A percentile compares a stretch with the other conserved stretches of the same genome.
Conservation (phyloP, 2,329 filamentous ascomycete genomes). For the Stenocarpella maydis region DNA sequence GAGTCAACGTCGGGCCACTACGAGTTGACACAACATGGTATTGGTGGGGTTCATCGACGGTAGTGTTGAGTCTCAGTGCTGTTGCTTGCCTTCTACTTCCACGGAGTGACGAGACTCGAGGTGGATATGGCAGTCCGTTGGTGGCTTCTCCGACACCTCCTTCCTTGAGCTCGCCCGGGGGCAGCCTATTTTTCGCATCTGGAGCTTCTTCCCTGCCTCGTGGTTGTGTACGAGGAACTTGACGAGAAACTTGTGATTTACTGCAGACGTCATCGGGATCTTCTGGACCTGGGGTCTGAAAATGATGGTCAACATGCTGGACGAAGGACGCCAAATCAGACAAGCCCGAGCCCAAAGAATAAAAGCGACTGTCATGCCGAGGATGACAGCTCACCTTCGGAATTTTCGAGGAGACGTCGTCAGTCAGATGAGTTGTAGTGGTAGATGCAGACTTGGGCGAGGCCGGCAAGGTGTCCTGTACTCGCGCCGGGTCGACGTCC, state of each 20-base stretch:
- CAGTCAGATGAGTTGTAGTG: background rate
- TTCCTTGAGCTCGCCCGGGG: background rate
- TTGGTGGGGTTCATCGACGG: conserved; percentile 24
- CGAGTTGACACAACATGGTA: conserved; percentile 34
- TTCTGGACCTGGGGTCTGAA: conserved; percentile 15
- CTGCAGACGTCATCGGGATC: background rate
- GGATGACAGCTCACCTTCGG: conserved; percentile 17
- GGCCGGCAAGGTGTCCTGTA: background rate
- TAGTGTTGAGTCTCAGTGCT: conserved; percentile 16
- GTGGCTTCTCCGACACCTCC: background rate
- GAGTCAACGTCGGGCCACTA: conserved; percentile 49
- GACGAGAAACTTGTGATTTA: background rate
- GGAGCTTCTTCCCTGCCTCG: background rate
- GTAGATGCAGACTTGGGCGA: background rate
- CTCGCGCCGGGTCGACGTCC: background rate
- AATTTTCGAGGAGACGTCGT: background rate
- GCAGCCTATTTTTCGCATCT: background rate
- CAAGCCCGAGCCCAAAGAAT: conserved; percentile 38
- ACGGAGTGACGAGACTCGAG: conserved; percentile 31
- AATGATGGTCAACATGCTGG: conserved; percentile 36
- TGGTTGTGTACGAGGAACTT: no score
- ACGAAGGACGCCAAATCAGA: conserved; percentile 40
- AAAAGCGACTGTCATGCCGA: conserved; percentile 35
- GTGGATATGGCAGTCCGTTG: conserved; percentile 14
- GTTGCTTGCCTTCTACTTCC: conserved; percentile 24